These are phyloP conservation scores for Corchorus olitorius DNA, from an alignment of 345 rosid species.

Conservation along the genomic window DNA sequence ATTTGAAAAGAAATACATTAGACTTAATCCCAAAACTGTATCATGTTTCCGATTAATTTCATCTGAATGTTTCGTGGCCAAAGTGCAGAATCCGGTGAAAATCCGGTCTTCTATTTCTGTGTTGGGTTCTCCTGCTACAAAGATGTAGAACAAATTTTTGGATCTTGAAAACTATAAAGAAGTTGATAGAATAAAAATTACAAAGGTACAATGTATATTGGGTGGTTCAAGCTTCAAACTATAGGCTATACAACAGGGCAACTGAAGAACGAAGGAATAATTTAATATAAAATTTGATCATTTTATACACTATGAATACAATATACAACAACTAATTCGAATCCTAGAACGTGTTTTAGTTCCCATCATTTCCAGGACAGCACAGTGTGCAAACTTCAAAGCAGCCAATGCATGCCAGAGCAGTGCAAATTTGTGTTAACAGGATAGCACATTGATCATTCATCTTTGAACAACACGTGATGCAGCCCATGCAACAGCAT, in stretches of 20 bases:
- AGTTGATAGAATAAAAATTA: neutral
- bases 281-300: neutral
- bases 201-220: neutral
- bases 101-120: neutral
- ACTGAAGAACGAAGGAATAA: neutral
- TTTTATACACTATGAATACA: neutral
- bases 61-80: too few relatives aligned
- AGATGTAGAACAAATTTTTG: neutral
- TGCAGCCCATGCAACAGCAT: conserved; percentile 93
- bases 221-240: neutral
- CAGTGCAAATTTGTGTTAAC: conserved; percentile 62
- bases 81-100: too few relatives aligned
- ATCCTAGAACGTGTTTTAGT: neutral
- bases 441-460: conserved; percentile 63
- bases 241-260: neutral
- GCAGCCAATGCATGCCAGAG: conserved; percentile 79
- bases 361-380: conserved; percentile 54
- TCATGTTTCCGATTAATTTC: too few relatives aligned
- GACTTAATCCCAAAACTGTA: too few relatives aligned
- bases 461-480: conserved; percentile 66
- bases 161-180: neutral
- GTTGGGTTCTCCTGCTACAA: neutral
- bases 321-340: neutral
- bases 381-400: conserved; percentile 80
- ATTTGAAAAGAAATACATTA: too few relatives aligned